Evolutionary conservation across 2,329 filamentous ascomycete genomes (phyloP).

Genomic region (Colletotrichum sp.): DNA sequence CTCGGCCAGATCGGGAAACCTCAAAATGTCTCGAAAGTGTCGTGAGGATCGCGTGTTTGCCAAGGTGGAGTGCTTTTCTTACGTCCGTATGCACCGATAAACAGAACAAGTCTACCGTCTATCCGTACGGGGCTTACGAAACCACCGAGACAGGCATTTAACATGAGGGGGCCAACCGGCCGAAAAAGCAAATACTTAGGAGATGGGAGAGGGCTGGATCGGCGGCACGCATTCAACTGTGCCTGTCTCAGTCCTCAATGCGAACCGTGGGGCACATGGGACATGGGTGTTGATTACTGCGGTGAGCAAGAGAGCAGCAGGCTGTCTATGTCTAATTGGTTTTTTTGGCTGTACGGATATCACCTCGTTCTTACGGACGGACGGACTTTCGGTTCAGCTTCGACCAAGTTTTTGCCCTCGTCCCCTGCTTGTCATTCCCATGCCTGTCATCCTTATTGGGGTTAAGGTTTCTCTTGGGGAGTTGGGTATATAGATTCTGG

Average conservation of each 20-base stretch:
- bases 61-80: neutral
- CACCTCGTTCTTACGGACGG: neutral
- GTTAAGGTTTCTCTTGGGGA: neutral
- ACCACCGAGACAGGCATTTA: conserved; percentile 2
- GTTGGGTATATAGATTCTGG: neutral
- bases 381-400: neutral
- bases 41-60: neutral
- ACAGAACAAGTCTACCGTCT: neutral
- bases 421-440: neutral
- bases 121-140: neutral
- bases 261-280: neutral
- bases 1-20: neutral
- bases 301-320: neutral
- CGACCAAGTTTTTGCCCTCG: neutral
- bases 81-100: neutral
- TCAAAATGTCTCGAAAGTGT: neutral
- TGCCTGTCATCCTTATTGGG: neutral
- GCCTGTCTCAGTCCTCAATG: neutral
- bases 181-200: conserved; percentile 2
- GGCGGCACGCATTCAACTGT: neutral
- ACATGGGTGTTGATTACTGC: neutral
- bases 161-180: neutral
- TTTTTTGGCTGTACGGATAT: neutral
- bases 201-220: neutral
- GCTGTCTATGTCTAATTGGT: neutral